Evolutionary conservation across 441 rosid species (phyloP).

Genomic region (Populus hybrid): DNA sequence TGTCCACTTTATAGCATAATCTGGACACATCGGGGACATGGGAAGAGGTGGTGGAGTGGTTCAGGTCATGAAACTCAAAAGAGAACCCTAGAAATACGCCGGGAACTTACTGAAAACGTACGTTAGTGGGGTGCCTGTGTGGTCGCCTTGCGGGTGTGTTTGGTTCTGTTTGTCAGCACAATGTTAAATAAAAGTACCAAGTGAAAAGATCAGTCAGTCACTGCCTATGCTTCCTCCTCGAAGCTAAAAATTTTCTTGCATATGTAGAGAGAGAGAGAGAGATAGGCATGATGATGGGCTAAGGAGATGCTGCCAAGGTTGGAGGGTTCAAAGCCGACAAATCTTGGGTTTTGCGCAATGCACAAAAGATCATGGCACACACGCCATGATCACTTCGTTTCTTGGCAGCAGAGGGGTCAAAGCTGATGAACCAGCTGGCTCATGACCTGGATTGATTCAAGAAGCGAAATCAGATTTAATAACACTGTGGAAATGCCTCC

Average conservation of each 20-base stretch:
- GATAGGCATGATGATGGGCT: not conserved
- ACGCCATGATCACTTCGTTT: too few relatives aligned
- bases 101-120: constrained; percentile 24
- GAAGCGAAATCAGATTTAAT: too few relatives aligned
- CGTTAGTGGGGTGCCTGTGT: constrained; percentile 13
- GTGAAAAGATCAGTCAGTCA: not conserved
- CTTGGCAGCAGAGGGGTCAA: not conserved
- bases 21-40: not conserved
- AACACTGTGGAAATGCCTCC: not conserved
- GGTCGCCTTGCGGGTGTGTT: not conserved
- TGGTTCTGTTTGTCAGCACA: not conserved
- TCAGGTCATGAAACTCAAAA: not conserved
- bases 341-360: constrained; percentile 7
- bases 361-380: not conserved
- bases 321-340: constrained; percentile 37
- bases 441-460: too few relatives aligned
- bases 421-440: too few relatives aligned
- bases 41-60: not conserved
- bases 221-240: not conserved
- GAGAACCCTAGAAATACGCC: constrained; percentile 34
- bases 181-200: not conserved
- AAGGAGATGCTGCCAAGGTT: constrained; percentile 8
- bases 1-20: not conserved
- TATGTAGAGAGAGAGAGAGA: not conserved
- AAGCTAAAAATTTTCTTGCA: not conserved